Conservation (phyloP, 371 early-diverging fungal species). For the Mucor velutinosus region DNA sequence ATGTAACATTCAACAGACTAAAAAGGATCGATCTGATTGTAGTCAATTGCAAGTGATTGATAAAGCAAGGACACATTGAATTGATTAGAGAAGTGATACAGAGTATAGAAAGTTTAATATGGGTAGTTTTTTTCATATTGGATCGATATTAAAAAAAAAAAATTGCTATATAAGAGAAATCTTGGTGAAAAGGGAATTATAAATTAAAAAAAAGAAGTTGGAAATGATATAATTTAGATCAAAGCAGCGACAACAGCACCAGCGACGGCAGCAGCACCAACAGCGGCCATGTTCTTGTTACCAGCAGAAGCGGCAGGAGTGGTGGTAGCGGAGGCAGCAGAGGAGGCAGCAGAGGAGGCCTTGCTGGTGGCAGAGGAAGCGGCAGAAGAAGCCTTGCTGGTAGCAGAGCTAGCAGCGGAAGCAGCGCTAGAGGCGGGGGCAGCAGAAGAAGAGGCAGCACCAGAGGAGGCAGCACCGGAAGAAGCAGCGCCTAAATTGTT, state of each 20-base stretch:
- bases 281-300: slow-evolving; percentile 31
- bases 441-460: slow-evolving; percentile 8
- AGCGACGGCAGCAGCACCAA: slow-evolving; percentile 29
- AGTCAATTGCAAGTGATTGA: neutral
- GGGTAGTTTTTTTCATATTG: slow-evolving; percentile 1
- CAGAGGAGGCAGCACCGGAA: slow-evolving; percentile 2
- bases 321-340: slow-evolving; percentile 10
- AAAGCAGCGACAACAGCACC: slow-evolving; percentile 35
- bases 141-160: neutral
- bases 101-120: slow-evolving; percentile 5
- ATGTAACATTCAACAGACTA: neutral
- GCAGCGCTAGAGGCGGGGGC: slow-evolving; percentile 2
- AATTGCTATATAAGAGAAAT: neutral
- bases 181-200: neutral
- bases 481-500: slow-evolving; percentile 6
- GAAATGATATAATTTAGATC: slow-evolving; percentile 18
- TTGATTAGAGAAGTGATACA: slow-evolving; percentile 6
- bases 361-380: slow-evolving; percentile 6
- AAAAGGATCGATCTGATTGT: neutral
- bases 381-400: slow-evolving; percentile 8
- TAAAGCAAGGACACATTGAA: neutral
- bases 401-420: neutral
- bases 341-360: slow-evolving; percentile 5
- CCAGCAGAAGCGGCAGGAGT: slow-evolving; percentile 18
- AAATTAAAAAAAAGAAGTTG: slow-evolving; percentile 1